Percentiles rank a stretch among this genome's conserved stretches.
phyloP scores from a whole-genome alignment of 2,329 filamentous ascomycete species.

The Juglanconis oblonga region DNA sequence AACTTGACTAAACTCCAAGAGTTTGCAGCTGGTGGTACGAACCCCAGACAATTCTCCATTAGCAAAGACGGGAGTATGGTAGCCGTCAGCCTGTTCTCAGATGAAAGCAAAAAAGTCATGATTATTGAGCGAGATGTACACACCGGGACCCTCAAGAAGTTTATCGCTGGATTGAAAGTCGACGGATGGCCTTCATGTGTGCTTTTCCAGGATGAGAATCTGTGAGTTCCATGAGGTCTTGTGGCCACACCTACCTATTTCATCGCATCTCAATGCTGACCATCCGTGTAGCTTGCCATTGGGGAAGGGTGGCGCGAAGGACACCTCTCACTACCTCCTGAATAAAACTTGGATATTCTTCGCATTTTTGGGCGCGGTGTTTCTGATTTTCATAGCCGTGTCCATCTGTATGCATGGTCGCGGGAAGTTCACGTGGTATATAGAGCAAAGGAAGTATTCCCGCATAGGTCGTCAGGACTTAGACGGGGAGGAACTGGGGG shows the following conservation, averaged over 20 bases:
- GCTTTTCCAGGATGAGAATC: constrained; percentile 33
- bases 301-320: neutral
- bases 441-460: neutral
- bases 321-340: neutral
- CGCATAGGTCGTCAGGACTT: neutral
- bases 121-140: constrained; percentile 57
- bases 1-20: constrained; percentile 53
- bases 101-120: constrained; percentile 49
- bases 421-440: neutral
- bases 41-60: constrained; percentile 66
- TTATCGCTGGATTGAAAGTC: constrained; percentile 40
- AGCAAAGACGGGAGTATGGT: constrained; percentile 63
- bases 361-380: neutral
- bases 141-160: constrained; percentile 54
- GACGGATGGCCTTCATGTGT: constrained; percentile 44
- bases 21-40: constrained; percentile 60
- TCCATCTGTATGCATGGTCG: neutral
- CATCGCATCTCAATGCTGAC: too few relatives aligned
- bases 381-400: neutral
- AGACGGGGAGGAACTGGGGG: neutral
- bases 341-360: neutral
- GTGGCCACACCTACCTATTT: too few relatives aligned
- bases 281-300: neutral
- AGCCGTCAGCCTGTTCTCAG: constrained; percentile 63
- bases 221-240: neutral